Evolutionary conservation across 1,284 basidiomycete species (phyloP).

Genomic region (Vanrija sp.): DNA sequence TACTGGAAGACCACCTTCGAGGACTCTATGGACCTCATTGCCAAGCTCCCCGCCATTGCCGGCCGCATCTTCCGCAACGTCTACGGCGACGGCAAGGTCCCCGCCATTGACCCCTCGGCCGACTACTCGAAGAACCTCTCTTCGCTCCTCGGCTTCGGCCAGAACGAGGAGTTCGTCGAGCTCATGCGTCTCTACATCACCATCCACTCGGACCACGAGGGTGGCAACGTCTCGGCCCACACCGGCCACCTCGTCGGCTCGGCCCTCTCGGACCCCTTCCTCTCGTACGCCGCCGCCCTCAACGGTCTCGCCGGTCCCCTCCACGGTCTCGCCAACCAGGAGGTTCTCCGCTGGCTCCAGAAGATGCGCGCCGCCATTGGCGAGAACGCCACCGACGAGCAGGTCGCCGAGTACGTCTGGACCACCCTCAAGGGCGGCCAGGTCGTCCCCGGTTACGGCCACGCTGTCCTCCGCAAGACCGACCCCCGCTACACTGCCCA

Average conservation of each 20-base stretch:
- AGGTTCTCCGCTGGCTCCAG: constrained; percentile 80
- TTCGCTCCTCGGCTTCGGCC: constrained; percentile 86
- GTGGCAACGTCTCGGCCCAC: constrained; percentile 97
- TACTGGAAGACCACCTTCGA: constrained; percentile 97
- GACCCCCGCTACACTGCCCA: constrained; percentile 97
- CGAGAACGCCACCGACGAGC: constrained; percentile 72
- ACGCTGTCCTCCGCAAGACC: constrained; percentile 94
- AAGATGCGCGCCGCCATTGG: constrained; percentile 86
- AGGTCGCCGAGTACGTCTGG: constrained; percentile 90
- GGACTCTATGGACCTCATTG: constrained; percentile 96
- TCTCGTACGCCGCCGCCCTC: constrained; percentile 86
- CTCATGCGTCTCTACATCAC: constrained; percentile 95
- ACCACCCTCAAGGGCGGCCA: constrained; percentile 83
- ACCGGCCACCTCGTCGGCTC: constrained; percentile 95
- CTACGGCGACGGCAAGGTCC: constrained; percentile 78
- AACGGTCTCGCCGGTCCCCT: constrained; percentile 97
- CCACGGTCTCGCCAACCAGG: constrained; percentile 91
- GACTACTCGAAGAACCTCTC: constrained; percentile 94
- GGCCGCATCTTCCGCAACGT: constrained; percentile 96
- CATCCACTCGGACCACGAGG: constrained; percentile 98
- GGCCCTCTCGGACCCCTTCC: constrained; percentile 96
- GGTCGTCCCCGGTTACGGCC: constrained; percentile 92
- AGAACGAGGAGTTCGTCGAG: constrained; percentile 85
- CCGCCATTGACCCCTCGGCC: constrained; percentile 78
- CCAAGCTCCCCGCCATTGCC: constrained; percentile 95